These are phyloP conservation scores for Tricholoma saponaceum DNA, from an alignment of 768 basidiomycete genomes.

Conservation along the genomic window DNA sequence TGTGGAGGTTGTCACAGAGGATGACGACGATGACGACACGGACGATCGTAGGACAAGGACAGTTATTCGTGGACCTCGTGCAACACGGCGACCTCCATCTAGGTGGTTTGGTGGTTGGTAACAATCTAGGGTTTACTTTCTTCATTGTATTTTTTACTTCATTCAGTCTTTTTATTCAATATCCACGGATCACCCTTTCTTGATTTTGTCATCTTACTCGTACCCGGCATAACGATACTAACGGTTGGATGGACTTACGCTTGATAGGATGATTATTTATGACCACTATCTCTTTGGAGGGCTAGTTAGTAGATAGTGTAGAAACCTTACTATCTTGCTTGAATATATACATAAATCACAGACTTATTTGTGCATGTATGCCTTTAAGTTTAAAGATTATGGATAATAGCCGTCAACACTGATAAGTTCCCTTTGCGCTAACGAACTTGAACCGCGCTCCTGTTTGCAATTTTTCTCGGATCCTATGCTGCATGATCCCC, in stretches of 20 bases:
- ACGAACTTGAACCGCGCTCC: no score
- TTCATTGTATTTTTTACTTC: constrained; percentile 28
- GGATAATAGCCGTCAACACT: not conserved
- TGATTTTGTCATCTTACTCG: constrained; percentile 2
- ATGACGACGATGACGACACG: constrained; percentile 38
- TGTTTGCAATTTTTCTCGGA: not conserved
- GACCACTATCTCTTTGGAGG: constrained; percentile 14
- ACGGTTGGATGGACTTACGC: constrained; percentile 26
- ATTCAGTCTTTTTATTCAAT: constrained; percentile 17
- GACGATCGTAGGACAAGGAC: constrained; percentile 32
- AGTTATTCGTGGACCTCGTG: constrained; percentile 41
- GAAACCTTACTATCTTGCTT: constrained; percentile 17
- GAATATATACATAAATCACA: not conserved
- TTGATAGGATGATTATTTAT: constrained; percentile 24
- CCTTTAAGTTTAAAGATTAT: not conserved
- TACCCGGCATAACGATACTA: constrained; percentile 19
- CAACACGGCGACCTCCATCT: constrained; percentile 45
- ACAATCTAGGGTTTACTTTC: constrained; percentile 23
- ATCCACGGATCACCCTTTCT: constrained; percentile 8
- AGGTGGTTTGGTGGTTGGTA: constrained; percentile 63
- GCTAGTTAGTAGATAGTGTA: constrained; percentile 34
- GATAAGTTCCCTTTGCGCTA: no score
- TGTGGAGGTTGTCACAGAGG: constrained; percentile 64
- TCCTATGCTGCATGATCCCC: constrained; percentile 10
- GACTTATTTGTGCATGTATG: not conserved